Conservation (phyloP, 2,329 filamentous ascomycete species). For the Trichoderma sp. region DNA sequence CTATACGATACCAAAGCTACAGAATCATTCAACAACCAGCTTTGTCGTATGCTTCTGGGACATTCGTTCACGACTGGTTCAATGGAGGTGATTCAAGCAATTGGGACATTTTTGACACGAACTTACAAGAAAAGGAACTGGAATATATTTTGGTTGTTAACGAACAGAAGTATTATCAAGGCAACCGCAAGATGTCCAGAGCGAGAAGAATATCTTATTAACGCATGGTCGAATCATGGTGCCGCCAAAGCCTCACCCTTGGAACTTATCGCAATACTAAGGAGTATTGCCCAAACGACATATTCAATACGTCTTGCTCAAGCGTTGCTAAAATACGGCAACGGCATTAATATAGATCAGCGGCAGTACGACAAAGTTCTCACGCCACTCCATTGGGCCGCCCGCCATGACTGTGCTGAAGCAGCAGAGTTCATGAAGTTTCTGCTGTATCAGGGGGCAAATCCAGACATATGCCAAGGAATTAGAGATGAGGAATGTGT, state of each 20-base stretch:
- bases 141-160: too few relatives aligned
- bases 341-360: not conserved
- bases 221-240: not conserved
- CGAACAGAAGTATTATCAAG: not conserved
- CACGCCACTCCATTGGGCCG: not conserved
- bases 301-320: not conserved
- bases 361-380: not conserved
- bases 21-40: too few relatives aligned
- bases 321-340: not conserved
- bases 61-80: not conserved
- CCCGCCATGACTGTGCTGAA: not conserved
- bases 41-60: too few relatives aligned
- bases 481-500: not conserved
- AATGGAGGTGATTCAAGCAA: not conserved
- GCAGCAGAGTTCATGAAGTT: not conserved
- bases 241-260: not conserved
- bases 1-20: too few relatives aligned
- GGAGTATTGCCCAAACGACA: not conserved
- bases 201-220: not conserved
- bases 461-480: not conserved
- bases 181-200: not conserved
- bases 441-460: not conserved
- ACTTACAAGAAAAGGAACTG: too few relatives aligned
- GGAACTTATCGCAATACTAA: not conserved
- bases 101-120: not conserved